These are phyloP conservation scores for Dactylellina haptotyla DNA, from an alignment of 2,329 filamentous ascomycete species.

Conservation along the genomic window DNA sequence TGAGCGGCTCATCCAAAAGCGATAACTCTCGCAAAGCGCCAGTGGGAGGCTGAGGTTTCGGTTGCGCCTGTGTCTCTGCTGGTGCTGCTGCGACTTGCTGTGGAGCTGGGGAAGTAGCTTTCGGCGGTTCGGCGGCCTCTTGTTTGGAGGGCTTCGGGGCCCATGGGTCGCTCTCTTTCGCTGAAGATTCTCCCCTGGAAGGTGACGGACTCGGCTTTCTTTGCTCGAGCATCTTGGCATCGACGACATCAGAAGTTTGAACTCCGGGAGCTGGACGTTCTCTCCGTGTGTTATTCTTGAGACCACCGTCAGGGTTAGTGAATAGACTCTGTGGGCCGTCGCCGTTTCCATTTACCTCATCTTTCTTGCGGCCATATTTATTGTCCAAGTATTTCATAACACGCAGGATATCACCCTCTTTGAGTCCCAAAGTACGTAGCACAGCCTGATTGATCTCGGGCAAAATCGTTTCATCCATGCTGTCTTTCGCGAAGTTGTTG, in stretches of 20 bases:
- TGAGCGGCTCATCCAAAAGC: constrained; percentile 70
- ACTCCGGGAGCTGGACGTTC: constrained; percentile 87
- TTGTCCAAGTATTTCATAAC: constrained; percentile 89
- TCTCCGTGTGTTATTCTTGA: constrained; percentile 95
- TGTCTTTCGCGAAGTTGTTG: constrained; percentile 86
- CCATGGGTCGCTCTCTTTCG: constrained; percentile 89
- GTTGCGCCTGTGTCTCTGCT: constrained; percentile 61
- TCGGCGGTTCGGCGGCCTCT: constrained; percentile 62
- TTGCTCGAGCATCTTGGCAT: constrained; percentile 83
- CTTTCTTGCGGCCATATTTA: constrained; percentile 76
- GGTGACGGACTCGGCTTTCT: constrained; percentile 66
- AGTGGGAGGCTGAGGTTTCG: constrained; percentile 68
- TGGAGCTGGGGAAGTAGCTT: constrained; percentile 60
- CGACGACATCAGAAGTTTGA: constrained; percentile 84
- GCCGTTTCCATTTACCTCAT: constrained; percentile 71
- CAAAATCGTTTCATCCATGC: constrained; percentile 93
- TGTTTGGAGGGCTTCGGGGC: constrained; percentile 85
- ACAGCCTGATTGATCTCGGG: constrained; percentile 87
- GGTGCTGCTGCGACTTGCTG: constrained; percentile 58
- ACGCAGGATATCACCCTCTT: constrained; percentile 95
- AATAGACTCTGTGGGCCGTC: constrained; percentile 72
- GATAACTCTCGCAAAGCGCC: constrained; percentile 77
- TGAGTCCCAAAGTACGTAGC: constrained; percentile 86
- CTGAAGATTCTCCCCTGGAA: constrained; percentile 73
- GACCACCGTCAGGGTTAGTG: constrained; percentile 86